Evolutionary conservation across 352 stramenopile genomes (phyloP).

Genomic region (Phytophthora meadii): DNA sequence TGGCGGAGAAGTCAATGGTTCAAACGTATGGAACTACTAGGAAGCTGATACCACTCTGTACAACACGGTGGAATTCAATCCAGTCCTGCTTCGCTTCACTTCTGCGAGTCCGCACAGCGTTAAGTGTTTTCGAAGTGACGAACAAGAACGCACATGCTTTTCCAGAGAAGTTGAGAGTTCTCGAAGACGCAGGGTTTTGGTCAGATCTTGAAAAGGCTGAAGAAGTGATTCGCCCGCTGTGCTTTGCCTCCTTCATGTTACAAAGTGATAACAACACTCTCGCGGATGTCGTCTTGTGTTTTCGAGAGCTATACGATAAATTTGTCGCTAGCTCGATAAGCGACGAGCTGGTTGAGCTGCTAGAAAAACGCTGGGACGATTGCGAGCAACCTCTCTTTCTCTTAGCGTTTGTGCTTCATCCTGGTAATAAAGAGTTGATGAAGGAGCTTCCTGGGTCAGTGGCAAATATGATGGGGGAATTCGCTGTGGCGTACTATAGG

Average conservation of each 20-base stretch:
- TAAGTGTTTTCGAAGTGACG: neutral
- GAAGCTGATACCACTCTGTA: neutral
- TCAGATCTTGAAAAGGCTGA: neutral
- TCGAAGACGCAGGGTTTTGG: neutral
- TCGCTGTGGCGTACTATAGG: no score
- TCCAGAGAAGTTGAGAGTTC: neutral
- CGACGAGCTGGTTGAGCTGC: neutral
- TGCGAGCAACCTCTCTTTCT: no score
- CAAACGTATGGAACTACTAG: neutral
- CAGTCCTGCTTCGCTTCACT: slow-evolving; percentile 2
- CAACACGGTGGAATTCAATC: neutral
- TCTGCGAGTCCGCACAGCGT: neutral
- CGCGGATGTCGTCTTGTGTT: neutral
- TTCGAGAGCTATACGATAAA: neutral
- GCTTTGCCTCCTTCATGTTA: neutral
- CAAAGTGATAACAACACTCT: neutral
- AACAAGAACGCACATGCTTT: neutral
- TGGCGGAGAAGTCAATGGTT: neutral
- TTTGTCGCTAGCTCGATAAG: neutral
- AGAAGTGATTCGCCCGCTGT: slow-evolving; percentile 2
- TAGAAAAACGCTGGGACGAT: neutral
- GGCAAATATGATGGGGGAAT: no score
- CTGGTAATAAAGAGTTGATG: no score
- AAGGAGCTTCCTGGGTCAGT: no score
- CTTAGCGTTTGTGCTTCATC: no score